A percentile compares a stretch with the other conserved stretches of the same genome.
phyloP scores from a whole-genome alignment of 176 grass and related monocot species.

The Thalia dealbata region DNA sequence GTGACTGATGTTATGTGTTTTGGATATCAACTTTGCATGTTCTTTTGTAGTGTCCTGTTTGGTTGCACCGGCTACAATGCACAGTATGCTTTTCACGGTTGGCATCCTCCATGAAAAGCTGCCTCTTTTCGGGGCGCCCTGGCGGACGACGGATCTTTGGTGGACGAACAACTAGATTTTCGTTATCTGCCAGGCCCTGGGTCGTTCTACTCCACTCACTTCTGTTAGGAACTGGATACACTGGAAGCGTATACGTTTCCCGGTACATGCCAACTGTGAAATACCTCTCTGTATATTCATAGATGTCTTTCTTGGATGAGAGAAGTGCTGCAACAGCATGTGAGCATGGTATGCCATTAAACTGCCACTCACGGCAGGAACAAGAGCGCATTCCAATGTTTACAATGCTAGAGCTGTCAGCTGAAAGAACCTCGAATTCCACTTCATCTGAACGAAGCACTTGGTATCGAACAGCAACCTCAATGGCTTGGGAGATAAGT shows the following conservation, averaged over 20 bases:
- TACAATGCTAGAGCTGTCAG: conserved; percentile 19
- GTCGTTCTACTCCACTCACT: conserved; percentile 4
- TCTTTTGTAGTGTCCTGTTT: conserved; percentile 27
- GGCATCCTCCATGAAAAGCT: conserved; percentile 1
- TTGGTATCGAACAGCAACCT: conserved; percentile 11
- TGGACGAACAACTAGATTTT: conserved; percentile 15
- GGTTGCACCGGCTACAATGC: conserved; percentile 28
- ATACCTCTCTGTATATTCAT: conserved; percentile 21
- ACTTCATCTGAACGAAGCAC: conserved; percentile 27
- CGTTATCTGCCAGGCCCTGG: background rate
- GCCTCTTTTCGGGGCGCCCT: conserved; percentile 23
- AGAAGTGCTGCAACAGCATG: conserved; percentile 21
- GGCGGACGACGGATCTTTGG: conserved; percentile 23
- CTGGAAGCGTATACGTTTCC: conserved; percentile 14
- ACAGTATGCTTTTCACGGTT: conserved; percentile 19
- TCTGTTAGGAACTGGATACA: conserved; percentile 17
- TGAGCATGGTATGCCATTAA: conserved; percentile 23
- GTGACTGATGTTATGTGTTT: background rate
- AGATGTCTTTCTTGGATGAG: conserved; percentile 16
- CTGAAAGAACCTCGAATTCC: conserved; percentile 28
- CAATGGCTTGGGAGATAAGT: conserved; percentile 5
- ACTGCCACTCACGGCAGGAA: conserved; percentile 24
- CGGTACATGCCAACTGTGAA: conserved; percentile 12
- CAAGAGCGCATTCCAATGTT: conserved; percentile 21
- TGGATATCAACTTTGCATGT: conserved; percentile 20